phyloP scores from a whole-genome alignment of 2,329 filamentous ascomycete species.

The Proliferodiscus dingleyae region DNA sequence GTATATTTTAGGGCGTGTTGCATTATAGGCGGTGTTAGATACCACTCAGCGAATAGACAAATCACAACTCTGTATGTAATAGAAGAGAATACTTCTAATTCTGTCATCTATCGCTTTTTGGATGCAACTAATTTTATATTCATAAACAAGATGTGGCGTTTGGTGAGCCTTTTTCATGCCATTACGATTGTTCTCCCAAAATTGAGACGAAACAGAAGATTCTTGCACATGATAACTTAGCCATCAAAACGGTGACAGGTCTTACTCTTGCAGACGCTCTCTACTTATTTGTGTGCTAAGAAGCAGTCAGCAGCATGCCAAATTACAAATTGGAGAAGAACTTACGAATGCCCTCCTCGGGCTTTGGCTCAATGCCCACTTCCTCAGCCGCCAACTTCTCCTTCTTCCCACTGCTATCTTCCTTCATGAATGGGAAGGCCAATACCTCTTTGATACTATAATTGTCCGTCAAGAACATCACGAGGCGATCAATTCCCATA shows the following conservation, averaged over 20 bases:
- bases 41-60: background rate
- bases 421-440: conserved; percentile 98
- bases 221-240: too few relatives aligned
- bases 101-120: background rate
- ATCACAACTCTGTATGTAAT: conserved; percentile 1
- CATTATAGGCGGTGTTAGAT: background rate
- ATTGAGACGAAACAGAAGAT: too few relatives aligned
- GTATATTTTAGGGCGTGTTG: background rate
- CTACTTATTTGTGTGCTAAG: conserved; percentile 10
- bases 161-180: too few relatives aligned
- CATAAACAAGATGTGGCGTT: too few relatives aligned
- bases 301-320: conserved; percentile 1
- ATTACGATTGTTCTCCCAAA: too few relatives aligned
- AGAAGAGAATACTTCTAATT: background rate
- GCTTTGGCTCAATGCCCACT: conserved; percentile 51
- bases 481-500: conserved; percentile 88
- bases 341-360: conserved; percentile 52
- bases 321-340: conserved; percentile 3
- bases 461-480: conserved; percentile 95
- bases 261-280: background rate
- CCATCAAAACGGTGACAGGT: too few relatives aligned
- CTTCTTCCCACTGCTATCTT: conserved; percentile 53
- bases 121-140: too few relatives aligned
- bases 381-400: conserved; percentile 56
- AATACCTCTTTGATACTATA: conserved; percentile 95